Evolutionary conservation across 371 early-diverging fungal species (phyloP).

Genomic region (Chytridium lagenaria): DNA sequence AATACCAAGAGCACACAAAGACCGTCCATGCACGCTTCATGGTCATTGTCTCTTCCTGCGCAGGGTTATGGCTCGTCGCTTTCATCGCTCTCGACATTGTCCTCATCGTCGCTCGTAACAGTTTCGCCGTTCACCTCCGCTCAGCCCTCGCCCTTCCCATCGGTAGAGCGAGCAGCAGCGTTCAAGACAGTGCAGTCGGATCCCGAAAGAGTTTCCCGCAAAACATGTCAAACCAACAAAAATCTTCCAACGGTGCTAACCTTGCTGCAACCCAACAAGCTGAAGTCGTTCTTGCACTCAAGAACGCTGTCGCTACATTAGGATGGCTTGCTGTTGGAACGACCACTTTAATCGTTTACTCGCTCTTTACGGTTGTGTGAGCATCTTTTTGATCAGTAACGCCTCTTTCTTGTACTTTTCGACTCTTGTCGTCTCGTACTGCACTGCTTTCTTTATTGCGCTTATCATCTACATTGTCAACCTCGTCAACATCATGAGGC

Average conservation of each 20-base stretch:
- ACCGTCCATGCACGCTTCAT: neutral
- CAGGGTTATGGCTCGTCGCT: neutral
- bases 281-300: slow-evolving; percentile 11
- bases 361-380: neutral
- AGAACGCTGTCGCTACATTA: slow-evolving; percentile 2
- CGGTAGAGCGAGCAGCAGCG: neutral
- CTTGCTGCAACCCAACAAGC: neutral
- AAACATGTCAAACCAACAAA: neutral
- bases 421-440: slow-evolving; percentile 6
- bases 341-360: neutral
- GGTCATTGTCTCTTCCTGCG: neutral
- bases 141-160: neutral
- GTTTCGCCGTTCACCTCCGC: neutral
- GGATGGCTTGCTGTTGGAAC: slow-evolving; percentile 4
- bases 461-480: slow-evolving; percentile 10
- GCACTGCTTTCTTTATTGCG: neutral
- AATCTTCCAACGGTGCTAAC: neutral
- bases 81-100: neutral
- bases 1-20: neutral
- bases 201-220: neutral
- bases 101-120: neutral
- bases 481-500: slow-evolving; percentile 5
- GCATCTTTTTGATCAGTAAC: neutral
- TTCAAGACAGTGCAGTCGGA: neutral
- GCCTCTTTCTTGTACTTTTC: neutral